These are phyloP conservation scores for Piromyces sp. DNA, from an alignment of 192 early-diverging fungal species.

Conservation along the genomic window DNA sequence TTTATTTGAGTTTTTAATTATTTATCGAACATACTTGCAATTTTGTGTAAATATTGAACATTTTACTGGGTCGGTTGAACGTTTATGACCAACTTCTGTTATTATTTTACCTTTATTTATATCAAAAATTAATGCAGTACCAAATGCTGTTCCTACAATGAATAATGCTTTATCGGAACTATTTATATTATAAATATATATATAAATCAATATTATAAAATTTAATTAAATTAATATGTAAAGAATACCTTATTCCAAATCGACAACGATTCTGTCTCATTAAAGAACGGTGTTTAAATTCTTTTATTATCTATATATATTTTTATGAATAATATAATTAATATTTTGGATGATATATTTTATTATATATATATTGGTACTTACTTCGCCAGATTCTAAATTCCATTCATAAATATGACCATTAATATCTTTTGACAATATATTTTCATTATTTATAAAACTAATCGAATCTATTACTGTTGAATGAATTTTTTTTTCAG, in stretches of 20 bases:
- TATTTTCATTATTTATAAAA: slow-evolving; percentile 35
- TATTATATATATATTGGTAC: background rate
- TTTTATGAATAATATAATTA: too few species aligned
- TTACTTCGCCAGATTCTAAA: slow-evolving; percentile 17
- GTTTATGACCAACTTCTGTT: slow-evolving; percentile 47
- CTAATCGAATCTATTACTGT: slow-evolving; percentile 48
- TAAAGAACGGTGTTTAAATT: slow-evolving; percentile 5
- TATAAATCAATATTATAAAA: too few species aligned
- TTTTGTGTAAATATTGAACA: slow-evolving; percentile 61
- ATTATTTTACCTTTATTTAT: slow-evolving; percentile 46
- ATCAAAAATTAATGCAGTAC: slow-evolving; percentile 51
- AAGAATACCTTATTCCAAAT: slow-evolving; percentile 5
- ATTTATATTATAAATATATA: background rate
- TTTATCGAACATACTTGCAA: slow-evolving; percentile 28
- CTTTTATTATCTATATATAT: background rate
- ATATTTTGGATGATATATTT: too few species aligned
- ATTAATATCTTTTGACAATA: slow-evolving; percentile 53
- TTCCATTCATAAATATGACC: slow-evolving; percentile 67
- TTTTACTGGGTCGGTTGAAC: slow-evolving; percentile 61
- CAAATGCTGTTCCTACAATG: slow-evolving; percentile 54
- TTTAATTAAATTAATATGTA: too few species aligned
- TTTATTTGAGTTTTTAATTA: too few species aligned
- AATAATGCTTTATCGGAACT: slow-evolving; percentile 55
- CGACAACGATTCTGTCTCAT: background rate
- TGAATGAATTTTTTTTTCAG: slow-evolving; percentile 30